A percentile compares a stretch with the other conserved stretches of the same genome.
phyloP scores from a whole-genome alignment of 768 basidiomycete species.

The Panus rudis region DNA sequence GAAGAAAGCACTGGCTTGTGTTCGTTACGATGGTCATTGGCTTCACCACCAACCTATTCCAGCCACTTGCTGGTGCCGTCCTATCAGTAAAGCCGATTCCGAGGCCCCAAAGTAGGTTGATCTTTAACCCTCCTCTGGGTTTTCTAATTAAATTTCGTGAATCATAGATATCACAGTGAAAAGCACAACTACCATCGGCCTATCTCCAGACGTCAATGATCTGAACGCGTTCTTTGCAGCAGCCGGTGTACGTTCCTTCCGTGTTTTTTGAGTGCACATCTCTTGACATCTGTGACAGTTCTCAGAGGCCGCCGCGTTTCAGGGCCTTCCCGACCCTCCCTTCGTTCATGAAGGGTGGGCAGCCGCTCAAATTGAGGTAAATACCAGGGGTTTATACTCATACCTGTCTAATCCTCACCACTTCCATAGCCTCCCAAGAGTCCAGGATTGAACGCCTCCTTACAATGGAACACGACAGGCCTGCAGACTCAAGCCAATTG shows the following conservation, averaged over 20 bases:
- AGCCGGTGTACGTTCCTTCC: constrained; percentile 37
- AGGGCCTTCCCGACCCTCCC: constrained; percentile 47
- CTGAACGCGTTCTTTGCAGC: constrained; percentile 54
- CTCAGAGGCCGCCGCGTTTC: constrained; percentile 37
- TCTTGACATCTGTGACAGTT: constrained; percentile 19
- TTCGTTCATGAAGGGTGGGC: constrained; percentile 50
- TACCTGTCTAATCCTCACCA: background rate
- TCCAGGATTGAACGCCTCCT: constrained; percentile 42
- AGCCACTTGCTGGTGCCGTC: constrained; percentile 46
- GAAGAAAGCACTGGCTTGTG: constrained; percentile 49
- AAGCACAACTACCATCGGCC: constrained; percentile 36
- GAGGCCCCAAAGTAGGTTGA: constrained; percentile 26
- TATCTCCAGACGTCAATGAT: constrained; percentile 35
- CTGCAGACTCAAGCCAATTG: constrained; percentile 44
- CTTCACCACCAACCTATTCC: constrained; percentile 38
- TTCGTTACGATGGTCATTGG: constrained; percentile 46
- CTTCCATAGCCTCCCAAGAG: constrained; percentile 34
- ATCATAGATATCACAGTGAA: constrained; percentile 31
- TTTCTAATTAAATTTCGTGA: constrained; percentile 4
- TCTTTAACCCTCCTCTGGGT: constrained; percentile 12
- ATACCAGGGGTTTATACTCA: too few relatives aligned
- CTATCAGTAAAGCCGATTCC: constrained; percentile 21
- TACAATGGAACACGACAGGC: constrained; percentile 45
- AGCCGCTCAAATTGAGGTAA: constrained; percentile 44
- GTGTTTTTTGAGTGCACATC: background rate